Conservation (phyloP, 2,329 filamentous ascomycete genomes). For the Penicillium olsonii region DNA sequence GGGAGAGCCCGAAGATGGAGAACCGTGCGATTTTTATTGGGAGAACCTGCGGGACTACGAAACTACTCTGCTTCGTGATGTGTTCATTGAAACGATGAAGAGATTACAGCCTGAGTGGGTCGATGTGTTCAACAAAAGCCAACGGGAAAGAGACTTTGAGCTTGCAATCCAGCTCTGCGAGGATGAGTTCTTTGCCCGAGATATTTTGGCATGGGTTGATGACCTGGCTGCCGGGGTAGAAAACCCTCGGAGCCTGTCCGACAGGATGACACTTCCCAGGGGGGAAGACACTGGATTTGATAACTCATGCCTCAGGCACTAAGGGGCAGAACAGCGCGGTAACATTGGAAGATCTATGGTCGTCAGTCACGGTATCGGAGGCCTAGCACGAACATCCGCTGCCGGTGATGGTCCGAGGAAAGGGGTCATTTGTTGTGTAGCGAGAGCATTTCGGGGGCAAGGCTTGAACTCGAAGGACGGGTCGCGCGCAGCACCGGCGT, state of each 20-base stretch:
- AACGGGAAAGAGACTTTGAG: slow-evolving; percentile 16
- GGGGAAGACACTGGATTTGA: too few relatives aligned
- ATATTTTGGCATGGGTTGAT: not conserved
- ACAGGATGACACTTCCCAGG: too few relatives aligned
- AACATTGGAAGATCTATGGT: too few relatives aligned
- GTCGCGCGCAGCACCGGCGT: too few relatives aligned
- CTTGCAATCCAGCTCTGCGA: slow-evolving; percentile 6
- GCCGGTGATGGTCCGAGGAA: too few relatives aligned
- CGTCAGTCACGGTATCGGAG: too few relatives aligned
- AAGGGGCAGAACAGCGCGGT: too few relatives aligned
- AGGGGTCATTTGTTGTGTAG: too few relatives aligned
- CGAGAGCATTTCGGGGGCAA: too few relatives aligned
- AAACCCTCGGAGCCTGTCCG: not conserved
- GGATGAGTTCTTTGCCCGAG: not conserved
- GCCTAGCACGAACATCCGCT: too few relatives aligned
- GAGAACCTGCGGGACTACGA: slow-evolving; percentile 18
- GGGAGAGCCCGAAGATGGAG: not conserved
- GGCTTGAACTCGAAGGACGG: too few relatives aligned
- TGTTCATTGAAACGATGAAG: slow-evolving; percentile 18
- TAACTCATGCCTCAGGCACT: too few relatives aligned
- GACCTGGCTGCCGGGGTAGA: not conserved
- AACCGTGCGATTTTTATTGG: slow-evolving; percentile 13
- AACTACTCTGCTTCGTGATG: slow-evolving; percentile 15
- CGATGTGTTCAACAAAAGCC: not conserved
- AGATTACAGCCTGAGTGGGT: slow-evolving; percentile 5